Base-by-base conservation (phyloP, 805 yeast genomes). In the Yarrowia sp. region DNA sequence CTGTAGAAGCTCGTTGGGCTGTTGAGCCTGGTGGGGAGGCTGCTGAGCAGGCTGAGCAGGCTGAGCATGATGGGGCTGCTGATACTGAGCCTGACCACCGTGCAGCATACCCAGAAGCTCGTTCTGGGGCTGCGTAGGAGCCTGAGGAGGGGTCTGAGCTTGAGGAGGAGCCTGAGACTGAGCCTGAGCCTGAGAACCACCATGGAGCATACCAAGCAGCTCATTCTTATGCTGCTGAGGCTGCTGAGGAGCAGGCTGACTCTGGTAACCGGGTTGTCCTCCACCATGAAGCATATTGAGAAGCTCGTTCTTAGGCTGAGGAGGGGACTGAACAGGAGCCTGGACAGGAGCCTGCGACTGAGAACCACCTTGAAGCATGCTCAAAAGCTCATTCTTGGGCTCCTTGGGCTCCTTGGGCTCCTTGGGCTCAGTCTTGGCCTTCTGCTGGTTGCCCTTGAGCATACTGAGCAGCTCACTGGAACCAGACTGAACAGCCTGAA, bases 51-150 rank as follows among this genome's bases (percentile, higher is more conserved):
- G 13, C 34, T 46, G 49, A 20, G 49, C 19, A 17, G 6, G 5
- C 2, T 8, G 46, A 43, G 46, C 19, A 12, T 10, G 40, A 20
- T 42, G 47, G 24, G 47, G 15, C 17, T 46, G 50, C 6, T 33
- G 12, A 7, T 24, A 24, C 34, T 46, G 50, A 13, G 20, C 13
- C 36, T 47, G 52, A 19, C 43, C 19, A 13, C 60, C 30, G 10
- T 36, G 38, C 63, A 55, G 47, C 63, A 55, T 56, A 14, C 30
- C 30, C 15, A 56, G 49, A 13, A 56, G 63, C 39, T 56, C 49
- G 39, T 56, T 56, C 19, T 47, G 30, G 52, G 52, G 52, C 36
- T 24, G n/a, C 6, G 3, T 14, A 36, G 38, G 13, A 36, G 38
- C 38, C 38, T 33, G 36, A n/a, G n/a, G n/a, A n/a, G n/a, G n/a